A percentile compares a stretch with the other conserved stretches of the same genome.
Conservation (phyloP, 176 grass and related monocot species). For the Eleusine coracana region DNA sequence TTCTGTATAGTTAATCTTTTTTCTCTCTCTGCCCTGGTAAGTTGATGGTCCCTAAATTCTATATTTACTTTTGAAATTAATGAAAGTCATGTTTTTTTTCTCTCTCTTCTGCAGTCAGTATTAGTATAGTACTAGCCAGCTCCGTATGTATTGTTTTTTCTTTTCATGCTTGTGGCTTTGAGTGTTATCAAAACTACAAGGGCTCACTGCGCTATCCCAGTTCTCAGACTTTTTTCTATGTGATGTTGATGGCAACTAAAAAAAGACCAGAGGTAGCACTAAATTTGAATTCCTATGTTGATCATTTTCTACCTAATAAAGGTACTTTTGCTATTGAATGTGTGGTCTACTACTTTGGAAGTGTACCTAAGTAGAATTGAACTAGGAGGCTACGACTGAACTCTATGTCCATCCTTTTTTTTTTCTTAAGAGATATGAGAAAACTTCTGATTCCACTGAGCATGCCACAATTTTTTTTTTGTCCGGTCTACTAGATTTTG, state of each 20-base stretch:
- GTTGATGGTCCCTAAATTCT: slow-evolving; percentile 14
- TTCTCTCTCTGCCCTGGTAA: slow-evolving; percentile 18
- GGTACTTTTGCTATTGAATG: neutral
- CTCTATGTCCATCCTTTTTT: slow-evolving; percentile 11
- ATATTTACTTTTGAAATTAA: slow-evolving; percentile 26
- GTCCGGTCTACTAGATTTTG: neutral
- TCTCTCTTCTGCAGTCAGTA: slow-evolving; percentile 7
- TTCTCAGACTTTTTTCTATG: neutral
- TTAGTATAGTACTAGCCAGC: slow-evolving; percentile 2
- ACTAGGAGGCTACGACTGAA: neutral
- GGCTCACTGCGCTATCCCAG: neutral
- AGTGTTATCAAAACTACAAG: neutral
- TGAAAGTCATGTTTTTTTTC: neutral
- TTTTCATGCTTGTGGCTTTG: neutral
- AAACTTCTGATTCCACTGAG: neutral
- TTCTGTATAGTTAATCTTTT: slow-evolving; percentile 14
- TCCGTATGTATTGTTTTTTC: neutral
- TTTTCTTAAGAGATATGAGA: neutral
- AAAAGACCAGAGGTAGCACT: neutral
- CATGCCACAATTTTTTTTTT: slow-evolving; percentile 6
- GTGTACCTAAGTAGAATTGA: slow-evolving; percentile 6
- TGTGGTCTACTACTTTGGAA: neutral
- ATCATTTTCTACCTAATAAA: neutral
- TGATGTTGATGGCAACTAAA: neutral
- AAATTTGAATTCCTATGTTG: neutral